Conservation (phyloP, 2,329 filamentous ascomycete genomes). For the Pseudogymnoascus sp. region DNA sequence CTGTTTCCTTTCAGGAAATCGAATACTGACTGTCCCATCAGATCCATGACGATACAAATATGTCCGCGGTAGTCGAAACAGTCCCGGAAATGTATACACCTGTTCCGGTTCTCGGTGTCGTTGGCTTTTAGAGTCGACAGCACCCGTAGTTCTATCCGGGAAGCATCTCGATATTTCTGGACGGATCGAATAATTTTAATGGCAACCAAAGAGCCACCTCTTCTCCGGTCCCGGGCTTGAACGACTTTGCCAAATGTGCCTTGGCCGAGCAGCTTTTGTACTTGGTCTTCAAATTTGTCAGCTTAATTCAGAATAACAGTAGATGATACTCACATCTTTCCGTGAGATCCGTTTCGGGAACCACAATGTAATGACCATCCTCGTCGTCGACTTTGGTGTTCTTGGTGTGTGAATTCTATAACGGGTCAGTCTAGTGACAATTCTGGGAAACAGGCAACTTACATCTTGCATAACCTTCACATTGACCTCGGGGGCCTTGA, state of each 20-base stretch:
- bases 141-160: conserved; percentile 86
- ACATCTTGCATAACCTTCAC: conserved; percentile 57
- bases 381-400: conserved; percentile 84
- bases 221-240: conserved; percentile 73
- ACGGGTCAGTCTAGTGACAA: conserved; percentile 12
- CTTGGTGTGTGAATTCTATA: conserved; percentile 37
- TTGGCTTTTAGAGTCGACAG: conserved; percentile 87
- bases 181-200: conserved; percentile 98
- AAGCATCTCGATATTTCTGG: conserved; percentile 95
- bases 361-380: conserved; percentile 93
- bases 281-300: conserved; percentile 56
- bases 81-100: conserved; percentile 92
- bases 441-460: conserved; percentile 28
- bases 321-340: conserved; percentile 65
- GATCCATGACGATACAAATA: conserved; percentile 75
- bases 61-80: conserved; percentile 97
- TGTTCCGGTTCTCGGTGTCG: conserved; percentile 84
- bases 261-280: conserved; percentile 83
- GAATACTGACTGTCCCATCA: conserved; percentile 91
- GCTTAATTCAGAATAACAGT: conserved; percentile 11
- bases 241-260: conserved; percentile 98
- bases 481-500: conserved; percentile 76
- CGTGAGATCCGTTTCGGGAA: conserved; percentile 76
- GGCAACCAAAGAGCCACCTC: conserved; percentile 68
- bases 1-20: conserved; percentile 94